Base-by-base conservation (phyloP, 495 filamentous ascomycete genomes). In the Xylaria cubensis region DNA sequence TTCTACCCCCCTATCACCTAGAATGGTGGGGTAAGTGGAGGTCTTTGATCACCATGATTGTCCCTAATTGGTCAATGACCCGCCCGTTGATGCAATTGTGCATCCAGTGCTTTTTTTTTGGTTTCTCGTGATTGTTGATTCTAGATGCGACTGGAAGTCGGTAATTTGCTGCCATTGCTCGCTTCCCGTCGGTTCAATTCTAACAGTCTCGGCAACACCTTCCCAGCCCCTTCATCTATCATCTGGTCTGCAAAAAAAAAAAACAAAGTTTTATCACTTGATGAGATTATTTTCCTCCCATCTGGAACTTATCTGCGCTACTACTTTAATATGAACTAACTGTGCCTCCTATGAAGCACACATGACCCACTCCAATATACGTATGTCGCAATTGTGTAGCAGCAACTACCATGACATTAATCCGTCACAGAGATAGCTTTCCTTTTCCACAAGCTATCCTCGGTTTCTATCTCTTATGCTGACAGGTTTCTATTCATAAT, bases 61-160 rank as follows among this genome's bases (percentile, higher is more conserved):
- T 21, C 61, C 1, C n/a, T 44, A 21, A 65, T 65, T 65, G 63
- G 63, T 15, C 63, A 65, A 65, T 50, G 42, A 15, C 8, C 32
- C 21, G 41, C 42, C 24, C n/a, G 21, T n/a, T 48, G 39, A 65
- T 64, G 61, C 61, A 64, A 64, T 64, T 10, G 21, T 64, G 61
- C 61, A 44, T 64, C 29, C 3, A 29, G 21, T 50, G 64, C 44
- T 6, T 36, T 65, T 65, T 65, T 65, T 61, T n/a, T 34, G 34
- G 32, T 19, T 61, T 39, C 32, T 61, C 32, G 34, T 61, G 32
- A 58, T 58, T 58, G 29, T 58, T 32, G 53, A 51, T 32, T 32
- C 62, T 19, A 44, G 62, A 66, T 66, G 46, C 64, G 64, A 34
- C 39, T 50, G 7, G 26, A 66, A 64, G 39, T 44, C 61, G 61